Evolutionary conservation across 768 basidiomycete genomes (phyloP), one percentile per base, ranked within the genome.

Genomic region (Plicaturopsis crispa): DNA sequence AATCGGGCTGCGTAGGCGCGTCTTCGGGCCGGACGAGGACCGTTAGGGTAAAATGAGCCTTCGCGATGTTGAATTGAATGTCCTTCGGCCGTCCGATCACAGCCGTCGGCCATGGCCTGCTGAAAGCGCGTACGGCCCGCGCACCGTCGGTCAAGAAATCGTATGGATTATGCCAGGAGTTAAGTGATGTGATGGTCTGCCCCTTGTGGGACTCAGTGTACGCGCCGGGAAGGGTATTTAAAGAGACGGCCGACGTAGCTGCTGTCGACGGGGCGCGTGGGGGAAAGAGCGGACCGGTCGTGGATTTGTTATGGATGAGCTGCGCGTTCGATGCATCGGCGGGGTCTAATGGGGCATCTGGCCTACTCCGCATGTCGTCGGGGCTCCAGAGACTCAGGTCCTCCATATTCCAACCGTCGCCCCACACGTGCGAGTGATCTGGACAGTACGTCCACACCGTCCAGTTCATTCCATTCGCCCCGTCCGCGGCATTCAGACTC

Each of bases 401-500:
- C 62, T 99, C 94, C 61, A 87, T 76, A 56, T 97, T 93, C 94
- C 93, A 99, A 1, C 81, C 81, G 60, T 99, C 94, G 11, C 94
- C 91, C 88, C 87, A 96, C 52, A 75, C 65, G 53, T 97, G 89
- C 18, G 67, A 69, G 52, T 80, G 81, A 48, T 94, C 86, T 0
- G 84, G 66, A 42, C 84, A 83, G 54, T 93, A 96, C 23, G 80
- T 85, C 92, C 92, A 96, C 6, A 89, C 62, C 33, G 90, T 91
- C 57, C 77, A 94, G 48, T 70, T 88, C 42, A 93, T 57, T 24
- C 58, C 70, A 47, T 89, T 89, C 7, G 60, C 54, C 0, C 88
- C 91, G 54, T 96, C 92, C 17, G 75, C 69, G 4, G 72, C 84
- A 46, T 84, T 83, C 51, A 84, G 57, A 48, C 81, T 87, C 3